These are phyloP conservation scores for Aspergillus thermomutatus DNA, from an alignment of 2,329 filamentous ascomycete species.

Conservation along the genomic window DNA sequence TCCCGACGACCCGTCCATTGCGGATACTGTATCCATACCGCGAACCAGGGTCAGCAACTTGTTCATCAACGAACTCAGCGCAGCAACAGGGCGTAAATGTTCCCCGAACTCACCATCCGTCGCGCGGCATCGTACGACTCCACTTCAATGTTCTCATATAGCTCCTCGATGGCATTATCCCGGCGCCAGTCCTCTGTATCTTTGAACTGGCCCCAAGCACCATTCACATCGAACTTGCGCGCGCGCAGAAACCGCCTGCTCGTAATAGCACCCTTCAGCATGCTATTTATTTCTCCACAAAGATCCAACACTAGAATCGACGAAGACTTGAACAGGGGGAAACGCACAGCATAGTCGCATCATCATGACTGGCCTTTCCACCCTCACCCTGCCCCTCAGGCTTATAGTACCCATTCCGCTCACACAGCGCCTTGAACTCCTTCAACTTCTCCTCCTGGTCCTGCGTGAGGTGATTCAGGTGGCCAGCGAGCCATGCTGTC, in stretches of 20 bases:
- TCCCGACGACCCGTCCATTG: slow-evolving; percentile 94
- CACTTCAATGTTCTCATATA: slow-evolving; percentile 84
- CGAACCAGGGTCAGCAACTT: background rate
- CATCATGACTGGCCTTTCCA: slow-evolving; percentile 43
- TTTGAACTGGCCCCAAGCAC: slow-evolving; percentile 79
- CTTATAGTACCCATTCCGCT: slow-evolving; percentile 57
- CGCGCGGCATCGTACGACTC: slow-evolving; percentile 75
- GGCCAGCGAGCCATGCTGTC: slow-evolving; percentile 53
- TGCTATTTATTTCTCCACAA: background rate
- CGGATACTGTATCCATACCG: slow-evolving; percentile 62
- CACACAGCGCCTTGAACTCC: slow-evolving; percentile 68
- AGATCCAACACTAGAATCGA: background rate
- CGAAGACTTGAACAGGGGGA: background rate
- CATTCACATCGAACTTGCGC: slow-evolving; percentile 72
- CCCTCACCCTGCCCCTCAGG: slow-evolving; percentile 29
- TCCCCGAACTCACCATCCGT: slow-evolving; percentile 59
- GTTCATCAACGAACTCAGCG: background rate
- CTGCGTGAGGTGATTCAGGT: slow-evolving; percentile 71
- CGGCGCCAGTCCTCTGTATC: slow-evolving; percentile 85
- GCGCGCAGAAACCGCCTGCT: slow-evolving; percentile 78
- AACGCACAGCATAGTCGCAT: slow-evolving; percentile 48
- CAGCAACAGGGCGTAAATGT: background rate
- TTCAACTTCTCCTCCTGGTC: slow-evolving; percentile 65
- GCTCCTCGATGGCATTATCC: slow-evolving; percentile 70
- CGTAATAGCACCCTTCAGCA: background rate